phyloP scores from a whole-genome alignment of 2,329 filamentous ascomycete species.

The Piedraia hortae region DNA sequence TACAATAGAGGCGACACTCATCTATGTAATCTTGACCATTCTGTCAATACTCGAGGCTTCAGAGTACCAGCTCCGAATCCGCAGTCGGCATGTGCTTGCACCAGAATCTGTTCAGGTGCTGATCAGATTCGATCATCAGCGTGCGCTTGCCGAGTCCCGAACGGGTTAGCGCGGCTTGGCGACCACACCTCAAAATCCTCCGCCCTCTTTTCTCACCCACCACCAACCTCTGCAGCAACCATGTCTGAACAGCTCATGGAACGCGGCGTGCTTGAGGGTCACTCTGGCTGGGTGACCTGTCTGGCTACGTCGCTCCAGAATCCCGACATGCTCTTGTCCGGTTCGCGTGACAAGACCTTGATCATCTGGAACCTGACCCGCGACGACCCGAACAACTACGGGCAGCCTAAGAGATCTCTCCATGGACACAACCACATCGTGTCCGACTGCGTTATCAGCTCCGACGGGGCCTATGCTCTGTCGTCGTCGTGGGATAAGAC shows the following conservation, averaged over 20 bases:
- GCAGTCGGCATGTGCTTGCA: too few species aligned
- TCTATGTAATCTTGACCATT: too few species aligned
- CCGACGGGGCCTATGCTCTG: slow-evolving; percentile 94
- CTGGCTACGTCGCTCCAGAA: slow-evolving; percentile 98
- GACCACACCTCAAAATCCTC: too few species aligned
- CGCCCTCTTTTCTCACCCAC: too few species aligned
- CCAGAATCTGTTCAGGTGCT: too few species aligned
- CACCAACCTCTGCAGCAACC: too few species aligned
- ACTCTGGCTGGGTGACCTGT: slow-evolving; percentile 98
- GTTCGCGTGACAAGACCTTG: slow-evolving; percentile 88
- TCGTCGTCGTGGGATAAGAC: slow-evolving; percentile 99
- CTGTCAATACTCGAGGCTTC: too few species aligned
- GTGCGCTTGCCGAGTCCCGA: too few species aligned
- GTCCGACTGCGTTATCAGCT: slow-evolving; percentile 99
- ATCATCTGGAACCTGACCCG: slow-evolving; percentile 99
- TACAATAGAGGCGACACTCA: too few species aligned
- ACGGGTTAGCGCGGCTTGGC: too few species aligned
- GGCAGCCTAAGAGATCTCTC: slow-evolving; percentile 96
- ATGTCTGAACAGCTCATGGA: slow-evolving; percentile 18
- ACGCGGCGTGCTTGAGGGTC: slow-evolving; percentile 34
- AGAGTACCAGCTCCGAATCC: too few species aligned
- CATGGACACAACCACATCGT: slow-evolving; percentile 99
- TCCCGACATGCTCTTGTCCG: slow-evolving; percentile 99
- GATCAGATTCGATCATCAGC: too few species aligned
- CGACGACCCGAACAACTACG: slow-evolving; percentile 92